Conservation (phyloP, 495 filamentous ascomycete species). For the Podospora appendiculata region DNA sequence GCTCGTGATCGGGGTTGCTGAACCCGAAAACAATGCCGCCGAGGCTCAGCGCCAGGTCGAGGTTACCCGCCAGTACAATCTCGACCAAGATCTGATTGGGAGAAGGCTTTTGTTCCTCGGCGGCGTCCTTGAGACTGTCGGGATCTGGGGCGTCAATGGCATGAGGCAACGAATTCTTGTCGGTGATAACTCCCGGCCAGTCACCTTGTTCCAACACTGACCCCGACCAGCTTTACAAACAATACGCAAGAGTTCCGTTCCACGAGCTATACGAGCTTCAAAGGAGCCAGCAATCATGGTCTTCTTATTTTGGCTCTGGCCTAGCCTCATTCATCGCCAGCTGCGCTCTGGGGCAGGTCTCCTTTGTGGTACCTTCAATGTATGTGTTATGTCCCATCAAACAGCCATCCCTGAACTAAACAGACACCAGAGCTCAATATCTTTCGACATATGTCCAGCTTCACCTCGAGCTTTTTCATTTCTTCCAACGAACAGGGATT, state of each 20-base stretch:
- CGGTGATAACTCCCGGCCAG: neutral
- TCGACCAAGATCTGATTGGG: slow-evolving; percentile 33
- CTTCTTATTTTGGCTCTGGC: slow-evolving; percentile 19
- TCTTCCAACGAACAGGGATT: slow-evolving; percentile 42
- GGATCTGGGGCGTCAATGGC: slow-evolving; percentile 46
- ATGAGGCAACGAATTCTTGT: slow-evolving; percentile 44
- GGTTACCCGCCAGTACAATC: slow-evolving; percentile 17
- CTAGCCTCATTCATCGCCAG: slow-evolving; percentile 20
- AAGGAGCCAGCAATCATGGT: slow-evolving; percentile 18
- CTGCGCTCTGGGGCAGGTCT: neutral
- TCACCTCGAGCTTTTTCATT: slow-evolving; percentile 39
- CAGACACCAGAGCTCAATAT: slow-evolving; percentile 16
- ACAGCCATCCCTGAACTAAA: neutral
- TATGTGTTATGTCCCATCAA: neutral
- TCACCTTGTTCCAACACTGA: neutral
- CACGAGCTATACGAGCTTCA: slow-evolving; percentile 25
- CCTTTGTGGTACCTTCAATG: neutral
- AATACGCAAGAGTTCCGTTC: slow-evolving; percentile 32
- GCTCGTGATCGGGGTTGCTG: slow-evolving; percentile 46
- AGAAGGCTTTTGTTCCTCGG: slow-evolving; percentile 28
- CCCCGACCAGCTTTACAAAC: slow-evolving; percentile 36
- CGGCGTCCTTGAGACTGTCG: slow-evolving; percentile 28
- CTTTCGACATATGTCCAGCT: slow-evolving; percentile 27
- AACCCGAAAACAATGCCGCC: slow-evolving; percentile 29
- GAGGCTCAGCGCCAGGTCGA: slow-evolving; percentile 20